Conservation (phyloP, 768 basidiomycete genomes). For the Trametes punicea region DNA sequence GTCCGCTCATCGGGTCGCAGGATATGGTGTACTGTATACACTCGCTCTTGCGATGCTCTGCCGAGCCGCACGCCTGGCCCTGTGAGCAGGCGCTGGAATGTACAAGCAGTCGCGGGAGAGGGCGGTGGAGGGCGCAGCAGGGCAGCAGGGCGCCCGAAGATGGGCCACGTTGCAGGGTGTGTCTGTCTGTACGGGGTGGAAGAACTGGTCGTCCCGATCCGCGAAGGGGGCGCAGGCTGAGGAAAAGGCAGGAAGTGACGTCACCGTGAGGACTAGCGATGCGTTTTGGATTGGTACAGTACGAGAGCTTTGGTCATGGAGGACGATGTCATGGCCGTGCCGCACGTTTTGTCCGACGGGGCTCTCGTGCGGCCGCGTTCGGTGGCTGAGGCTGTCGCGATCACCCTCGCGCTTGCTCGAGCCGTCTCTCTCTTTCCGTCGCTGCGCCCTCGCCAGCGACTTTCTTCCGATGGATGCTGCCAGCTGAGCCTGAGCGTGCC, state of each 20-base stretch:
- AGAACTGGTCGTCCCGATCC: background rate
- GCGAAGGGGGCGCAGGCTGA: background rate
- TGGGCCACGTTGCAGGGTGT: conserved; percentile 11
- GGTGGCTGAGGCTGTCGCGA: background rate
- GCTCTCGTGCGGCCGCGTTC: background rate
- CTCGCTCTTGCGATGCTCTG: background rate
- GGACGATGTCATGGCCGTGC: background rate
- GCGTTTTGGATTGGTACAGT: conserved; percentile 1
- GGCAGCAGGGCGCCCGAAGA: background rate
- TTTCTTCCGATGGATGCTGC: background rate
- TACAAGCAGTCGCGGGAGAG: background rate
- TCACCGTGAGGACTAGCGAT: conserved; percentile 11
- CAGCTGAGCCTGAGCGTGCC: background rate
- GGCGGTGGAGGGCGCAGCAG: background rate
- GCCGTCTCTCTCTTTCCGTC: background rate
- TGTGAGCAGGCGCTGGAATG: background rate
- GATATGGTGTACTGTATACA: background rate
- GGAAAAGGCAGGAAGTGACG: conserved; percentile 13
- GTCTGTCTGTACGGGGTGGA: background rate
- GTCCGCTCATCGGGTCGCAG: background rate
- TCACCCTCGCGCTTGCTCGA: background rate
- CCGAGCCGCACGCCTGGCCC: background rate
- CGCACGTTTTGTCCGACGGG: background rate
- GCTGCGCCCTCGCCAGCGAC: background rate
- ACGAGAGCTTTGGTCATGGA: background rate